Evolutionary conservation across 495 filamentous ascomycete species (phyloP).

Genomic region (Talaromyces adpressus): DNA sequence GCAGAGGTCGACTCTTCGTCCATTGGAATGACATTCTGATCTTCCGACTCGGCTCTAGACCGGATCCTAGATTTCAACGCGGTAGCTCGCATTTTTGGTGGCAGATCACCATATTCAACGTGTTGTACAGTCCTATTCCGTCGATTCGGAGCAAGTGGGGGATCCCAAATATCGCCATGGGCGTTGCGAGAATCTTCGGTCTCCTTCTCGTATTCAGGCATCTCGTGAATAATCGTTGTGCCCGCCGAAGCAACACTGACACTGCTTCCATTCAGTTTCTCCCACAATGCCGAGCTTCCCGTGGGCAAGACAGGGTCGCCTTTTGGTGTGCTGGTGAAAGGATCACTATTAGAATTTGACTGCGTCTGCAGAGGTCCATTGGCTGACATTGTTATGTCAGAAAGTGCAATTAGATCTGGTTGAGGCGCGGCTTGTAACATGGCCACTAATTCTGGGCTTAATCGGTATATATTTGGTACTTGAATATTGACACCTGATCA

Average conservation of each 20-base stretch:
- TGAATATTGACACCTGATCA: constrained; percentile 65
- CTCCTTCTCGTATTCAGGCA: constrained; percentile 34
- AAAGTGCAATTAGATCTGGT: constrained; percentile 25
- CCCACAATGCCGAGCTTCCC: constrained; percentile 47
- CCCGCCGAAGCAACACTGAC: constrained; percentile 27
- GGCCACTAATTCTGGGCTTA: constrained; percentile 58
- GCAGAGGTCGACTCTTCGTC: constrained; percentile 32
- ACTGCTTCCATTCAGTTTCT: constrained; percentile 49
- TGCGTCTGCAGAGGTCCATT: constrained; percentile 37
- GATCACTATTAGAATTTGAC: constrained; percentile 32
- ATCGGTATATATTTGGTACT: constrained; percentile 78
- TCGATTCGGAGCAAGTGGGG: constrained; percentile 61
- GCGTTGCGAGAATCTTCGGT: constrained; percentile 36
- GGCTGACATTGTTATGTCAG: constrained; percentile 29
- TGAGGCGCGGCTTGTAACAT: constrained; percentile 33
- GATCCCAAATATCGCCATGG: constrained; percentile 44
- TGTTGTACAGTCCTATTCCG: constrained; percentile 55
- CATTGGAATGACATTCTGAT: constrained; percentile 26
- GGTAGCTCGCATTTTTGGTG: constrained; percentile 55
- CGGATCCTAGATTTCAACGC: constrained; percentile 43
- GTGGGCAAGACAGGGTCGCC: constrained; percentile 32
- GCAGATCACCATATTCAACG: constrained; percentile 48
- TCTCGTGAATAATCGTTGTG: constrained; percentile 27
- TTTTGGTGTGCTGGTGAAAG: constrained; percentile 38
- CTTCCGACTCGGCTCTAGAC: constrained; percentile 43